Conservation (phyloP, 306 rosid species). For the Lupinus albus region DNA sequence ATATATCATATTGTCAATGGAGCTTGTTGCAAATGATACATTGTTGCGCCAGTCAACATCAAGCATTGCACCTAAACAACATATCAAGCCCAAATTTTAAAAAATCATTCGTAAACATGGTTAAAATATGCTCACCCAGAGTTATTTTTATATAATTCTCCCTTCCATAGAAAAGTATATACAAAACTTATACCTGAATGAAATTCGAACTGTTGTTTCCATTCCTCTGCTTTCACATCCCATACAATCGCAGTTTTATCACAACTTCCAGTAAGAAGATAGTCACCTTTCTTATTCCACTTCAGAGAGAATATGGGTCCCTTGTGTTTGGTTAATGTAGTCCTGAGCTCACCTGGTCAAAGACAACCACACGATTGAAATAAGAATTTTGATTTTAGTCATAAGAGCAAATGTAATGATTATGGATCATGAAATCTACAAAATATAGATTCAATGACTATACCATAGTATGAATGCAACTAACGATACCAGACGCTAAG, state of each 20-base stretch:
- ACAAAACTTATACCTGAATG: conserved; percentile 57
- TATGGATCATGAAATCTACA: no score
- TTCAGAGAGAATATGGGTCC: conserved; percentile 79
- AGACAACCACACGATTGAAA: conserved; percentile 27
- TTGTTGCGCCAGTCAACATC: conserved; percentile 87
- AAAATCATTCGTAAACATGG: neutral
- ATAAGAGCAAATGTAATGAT: neutral
- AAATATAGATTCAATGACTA: neutral
- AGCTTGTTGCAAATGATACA: conserved; percentile 74
- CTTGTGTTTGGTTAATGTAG: conserved; percentile 69
- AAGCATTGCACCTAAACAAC: conserved; percentile 69
- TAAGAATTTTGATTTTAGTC: neutral
- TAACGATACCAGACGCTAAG: conserved; percentile 21
- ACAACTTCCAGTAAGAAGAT: conserved; percentile 83
- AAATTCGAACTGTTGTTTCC: conserved; percentile 76
- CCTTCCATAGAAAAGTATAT: neutral
- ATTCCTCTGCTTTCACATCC: conserved; percentile 77
- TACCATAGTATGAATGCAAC: conserved; percentile 24
- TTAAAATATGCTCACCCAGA: conserved; percentile 4
- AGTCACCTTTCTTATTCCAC: conserved; percentile 88
- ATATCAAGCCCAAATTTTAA: conserved; percentile 30
- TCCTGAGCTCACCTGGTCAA: conserved; percentile 67
- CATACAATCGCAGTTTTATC: conserved; percentile 84
- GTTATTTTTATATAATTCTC: neutral
- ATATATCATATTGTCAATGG: conserved; percentile 70